Evolutionary conservation across 768 basidiomycete species (phyloP), one percentile per base, ranked within the genome.

Genomic region (Termitomyces sp.): DNA sequence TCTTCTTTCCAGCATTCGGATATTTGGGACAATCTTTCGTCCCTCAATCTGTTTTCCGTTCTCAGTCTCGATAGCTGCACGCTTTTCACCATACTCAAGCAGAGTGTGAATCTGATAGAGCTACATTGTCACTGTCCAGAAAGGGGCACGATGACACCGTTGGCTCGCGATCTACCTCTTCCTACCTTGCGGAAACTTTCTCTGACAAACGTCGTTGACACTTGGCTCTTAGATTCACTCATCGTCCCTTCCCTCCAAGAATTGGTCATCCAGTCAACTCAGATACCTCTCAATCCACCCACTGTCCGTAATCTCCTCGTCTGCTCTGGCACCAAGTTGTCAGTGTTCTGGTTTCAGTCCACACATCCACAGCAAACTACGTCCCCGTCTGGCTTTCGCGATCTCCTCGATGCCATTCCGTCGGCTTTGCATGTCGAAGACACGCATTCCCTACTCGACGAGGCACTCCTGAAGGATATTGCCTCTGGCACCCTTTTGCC

Each of bases 1-100:
- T 15, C 32, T 18, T 1, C 13, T n/a, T 51, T 63, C 22, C 22
- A 45, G 9, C 9, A 55, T 16, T 46, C 7, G 1, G n/a, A 1
- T 35, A n/a, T 60, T 13, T 63, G 62, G 62, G 40, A 60, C 8
- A 48, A 56, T 28, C 46, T 63, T 22, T 50, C 58, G 9, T 50
- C 28, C 24, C 62, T 63, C 28, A 45, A 59, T 33, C 42, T 63
- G 15, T 12, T 35, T 20, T 52, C 35, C 9, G 54, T 49, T 28
- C 24, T 28, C 13, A 28, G 24, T 38, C 20, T 59, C n/a, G 49
- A 59, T 9, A 44, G 48, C 12, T 12, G 18, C 22, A 59, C n/a
- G 24, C 49, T 63, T 12, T 20, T 11, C 36, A 8, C 7, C 33
- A 33, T 60, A 28, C 55, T 63, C 18, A 57, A 46, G 36, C 46